These are phyloP conservation scores for Penicillium ochrochloron DNA, from an alignment of 495 filamentous ascomycete species.

Conservation along the genomic window DNA sequence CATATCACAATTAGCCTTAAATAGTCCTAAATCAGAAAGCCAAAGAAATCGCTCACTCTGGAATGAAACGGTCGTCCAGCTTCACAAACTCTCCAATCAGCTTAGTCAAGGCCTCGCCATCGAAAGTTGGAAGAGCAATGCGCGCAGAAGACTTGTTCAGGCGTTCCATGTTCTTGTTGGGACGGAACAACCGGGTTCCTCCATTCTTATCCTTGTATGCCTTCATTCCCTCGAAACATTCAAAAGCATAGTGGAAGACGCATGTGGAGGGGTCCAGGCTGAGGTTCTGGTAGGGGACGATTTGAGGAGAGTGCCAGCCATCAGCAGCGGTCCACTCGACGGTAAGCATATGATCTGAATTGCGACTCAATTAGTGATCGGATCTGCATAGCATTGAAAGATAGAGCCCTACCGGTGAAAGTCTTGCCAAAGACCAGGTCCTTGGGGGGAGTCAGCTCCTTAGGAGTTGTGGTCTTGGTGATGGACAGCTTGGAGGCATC, in stretches of 20 bases:
- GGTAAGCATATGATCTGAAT: slow-evolving; percentile 90
- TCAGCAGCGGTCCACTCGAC: slow-evolving; percentile 86
- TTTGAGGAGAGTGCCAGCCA: slow-evolving; percentile 80
- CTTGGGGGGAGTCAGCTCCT: slow-evolving; percentile 70
- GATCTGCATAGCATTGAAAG: background rate
- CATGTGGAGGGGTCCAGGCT: slow-evolving; percentile 94
- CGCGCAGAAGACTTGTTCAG: slow-evolving; percentile 87
- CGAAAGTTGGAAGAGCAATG: slow-evolving; percentile 88
- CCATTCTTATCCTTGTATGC: slow-evolving; percentile 85
- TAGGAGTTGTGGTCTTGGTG: slow-evolving; percentile 75
- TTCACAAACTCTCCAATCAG: slow-evolving; percentile 78
- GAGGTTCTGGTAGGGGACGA: slow-evolving; percentile 95
- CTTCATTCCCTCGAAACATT: slow-evolving; percentile 98
- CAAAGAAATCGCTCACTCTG: slow-evolving; percentile 51
- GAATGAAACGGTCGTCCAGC: slow-evolving; percentile 88
- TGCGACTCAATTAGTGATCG: slow-evolving; percentile 25
- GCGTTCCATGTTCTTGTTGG: slow-evolving; percentile 92
- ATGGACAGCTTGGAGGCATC: slow-evolving; percentile 77
- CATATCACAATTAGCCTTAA: slow-evolving; percentile 17
- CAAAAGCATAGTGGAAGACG: slow-evolving; percentile 98
- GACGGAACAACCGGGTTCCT: slow-evolving; percentile 85
- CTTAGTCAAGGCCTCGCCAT: slow-evolving; percentile 69
- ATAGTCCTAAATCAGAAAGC: background rate
- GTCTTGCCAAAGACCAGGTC: slow-evolving; percentile 84
- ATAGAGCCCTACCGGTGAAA: slow-evolving; percentile 71